phyloP scores from a whole-genome alignment of 371 early-diverging fungal species.

The Haplosporangium sp. region DNA sequence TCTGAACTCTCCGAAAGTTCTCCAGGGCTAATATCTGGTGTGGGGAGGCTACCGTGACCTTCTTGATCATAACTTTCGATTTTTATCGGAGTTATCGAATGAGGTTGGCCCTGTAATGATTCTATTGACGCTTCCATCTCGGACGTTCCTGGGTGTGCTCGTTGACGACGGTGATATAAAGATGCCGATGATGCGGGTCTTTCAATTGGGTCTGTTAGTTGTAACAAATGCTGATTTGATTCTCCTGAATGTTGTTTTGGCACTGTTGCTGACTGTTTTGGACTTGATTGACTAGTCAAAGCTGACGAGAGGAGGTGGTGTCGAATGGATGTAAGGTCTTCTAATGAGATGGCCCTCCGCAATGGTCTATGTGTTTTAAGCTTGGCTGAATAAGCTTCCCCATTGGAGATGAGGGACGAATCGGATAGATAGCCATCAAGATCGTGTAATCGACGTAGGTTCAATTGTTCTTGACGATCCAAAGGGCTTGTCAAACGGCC shows the following conservation, averaged over 20 bases:
- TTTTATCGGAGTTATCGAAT: background rate
- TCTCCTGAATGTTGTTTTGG: background rate
- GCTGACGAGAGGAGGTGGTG: slow-evolving; percentile 20
- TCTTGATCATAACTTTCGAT: slow-evolving; percentile 5
- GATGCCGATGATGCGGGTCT: slow-evolving; percentile 44
- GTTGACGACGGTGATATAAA: slow-evolving; percentile 17
- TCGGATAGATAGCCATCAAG: slow-evolving; percentile 38
- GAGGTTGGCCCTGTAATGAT: slow-evolving; percentile 23
- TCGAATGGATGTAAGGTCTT: slow-evolving; percentile 28
- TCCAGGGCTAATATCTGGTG: slow-evolving; percentile 51
- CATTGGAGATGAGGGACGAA: slow-evolving; percentile 28
- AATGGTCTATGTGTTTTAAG: slow-evolving; percentile 20
- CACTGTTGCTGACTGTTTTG: slow-evolving; percentile 3
- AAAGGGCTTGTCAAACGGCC: background rate
- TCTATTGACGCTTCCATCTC: slow-evolving; percentile 6
- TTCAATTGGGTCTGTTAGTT: background rate
- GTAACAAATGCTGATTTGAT: background rate
- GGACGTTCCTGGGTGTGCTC: background rate
- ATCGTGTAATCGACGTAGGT: slow-evolving; percentile 18
- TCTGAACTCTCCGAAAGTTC: slow-evolving; percentile 49
- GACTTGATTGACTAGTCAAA: background rate
- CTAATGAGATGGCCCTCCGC: slow-evolving; percentile 48
- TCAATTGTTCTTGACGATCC: background rate
- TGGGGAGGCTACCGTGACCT: slow-evolving; percentile 26
- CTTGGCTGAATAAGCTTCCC: slow-evolving; percentile 17